Conservation (phyloP, 2,329 filamentous ascomycete genomes). For the Epichloe elymi region DNA sequence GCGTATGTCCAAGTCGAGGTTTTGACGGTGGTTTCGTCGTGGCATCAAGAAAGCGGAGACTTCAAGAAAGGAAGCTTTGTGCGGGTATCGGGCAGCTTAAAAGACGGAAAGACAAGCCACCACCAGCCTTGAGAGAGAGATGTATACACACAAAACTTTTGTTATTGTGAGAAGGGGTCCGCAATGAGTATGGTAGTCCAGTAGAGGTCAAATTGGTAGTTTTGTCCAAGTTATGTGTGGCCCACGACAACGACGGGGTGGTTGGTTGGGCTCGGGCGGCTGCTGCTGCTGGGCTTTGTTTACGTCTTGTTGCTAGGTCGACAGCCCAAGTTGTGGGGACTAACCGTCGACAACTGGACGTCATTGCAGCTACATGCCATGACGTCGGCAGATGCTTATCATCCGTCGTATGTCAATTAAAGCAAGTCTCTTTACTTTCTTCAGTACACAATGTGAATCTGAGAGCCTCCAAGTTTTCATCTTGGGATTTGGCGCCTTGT, state of each 20-base stretch:
- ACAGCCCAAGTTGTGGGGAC: conserved; percentile 7
- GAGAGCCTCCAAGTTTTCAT: neutral
- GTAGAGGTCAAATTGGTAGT: neutral
- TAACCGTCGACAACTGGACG: neutral
- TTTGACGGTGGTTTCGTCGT: conserved; percentile 17
- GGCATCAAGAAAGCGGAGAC: conserved; percentile 7
- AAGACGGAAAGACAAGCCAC: neutral
- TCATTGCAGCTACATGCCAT: neutral
- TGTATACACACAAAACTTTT: neutral
- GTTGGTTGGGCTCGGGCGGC: conserved; percentile 15
- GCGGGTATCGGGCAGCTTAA: neutral
- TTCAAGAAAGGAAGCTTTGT: neutral
- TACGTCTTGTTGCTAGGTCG: conserved; percentile 22
- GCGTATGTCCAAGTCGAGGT: conserved; percentile 34
- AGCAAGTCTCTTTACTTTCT: neutral
- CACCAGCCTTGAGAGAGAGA: neutral
- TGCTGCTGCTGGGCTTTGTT: conserved; percentile 17
- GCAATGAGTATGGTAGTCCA: neutral
- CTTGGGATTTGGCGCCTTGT: neutral
- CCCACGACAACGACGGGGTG: conserved; percentile 10
- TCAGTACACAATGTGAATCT: neutral
- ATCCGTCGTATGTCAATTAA: neutral
- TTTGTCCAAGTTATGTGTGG: conserved; percentile 11
- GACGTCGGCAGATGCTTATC: neutral
- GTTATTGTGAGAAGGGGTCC: neutral